These are phyloP conservation scores for Fusarium setosum DNA, from an alignment of 2,329 filamentous ascomycete genomes.

Conservation along the genomic window DNA sequence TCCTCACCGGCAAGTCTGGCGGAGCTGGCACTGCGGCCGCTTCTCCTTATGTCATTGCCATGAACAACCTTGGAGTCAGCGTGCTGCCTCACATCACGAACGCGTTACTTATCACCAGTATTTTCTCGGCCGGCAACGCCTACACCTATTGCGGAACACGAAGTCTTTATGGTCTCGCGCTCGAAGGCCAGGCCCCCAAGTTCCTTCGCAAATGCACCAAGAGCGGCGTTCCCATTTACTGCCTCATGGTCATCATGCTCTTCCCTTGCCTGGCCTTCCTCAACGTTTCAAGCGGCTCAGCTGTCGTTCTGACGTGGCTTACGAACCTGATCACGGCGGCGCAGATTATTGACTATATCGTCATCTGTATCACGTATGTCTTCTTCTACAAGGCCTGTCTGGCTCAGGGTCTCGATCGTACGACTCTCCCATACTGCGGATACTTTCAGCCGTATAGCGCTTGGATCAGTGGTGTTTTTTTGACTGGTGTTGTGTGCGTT, in stretches of 20 bases:
- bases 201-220: slow-evolving; percentile 68
- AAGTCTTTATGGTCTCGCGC: slow-evolving; percentile 61
- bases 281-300: slow-evolving; percentile 57
- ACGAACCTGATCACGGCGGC: slow-evolving; percentile 65
- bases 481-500: slow-evolving; percentile 10
- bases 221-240: slow-evolving; percentile 69
- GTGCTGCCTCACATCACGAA: slow-evolving; percentile 68
- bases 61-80: slow-evolving; percentile 62
- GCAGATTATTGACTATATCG: slow-evolving; percentile 70
- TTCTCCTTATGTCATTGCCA: slow-evolving; percentile 71
- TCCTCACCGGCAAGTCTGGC: slow-evolving; percentile 45
- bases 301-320: slow-evolving; percentile 62
- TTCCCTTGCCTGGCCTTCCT: slow-evolving; percentile 64
- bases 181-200: slow-evolving; percentile 57
- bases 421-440: slow-evolving; percentile 64
- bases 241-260: slow-evolving; percentile 62
- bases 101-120: slow-evolving; percentile 55
- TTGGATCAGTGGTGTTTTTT: slow-evolving; percentile 55
- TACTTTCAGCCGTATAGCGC: slow-evolving; percentile 66
- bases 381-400: slow-evolving; percentile 62
- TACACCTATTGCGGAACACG: slow-evolving; percentile 61
- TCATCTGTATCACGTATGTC: slow-evolving; percentile 59
- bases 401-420: slow-evolving; percentile 62
- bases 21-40: slow-evolving; percentile 59
- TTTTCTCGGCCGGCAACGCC: slow-evolving; percentile 59